Conservation (phyloP, 2,329 filamentous ascomycete species). For the Xylaria sp. region DNA sequence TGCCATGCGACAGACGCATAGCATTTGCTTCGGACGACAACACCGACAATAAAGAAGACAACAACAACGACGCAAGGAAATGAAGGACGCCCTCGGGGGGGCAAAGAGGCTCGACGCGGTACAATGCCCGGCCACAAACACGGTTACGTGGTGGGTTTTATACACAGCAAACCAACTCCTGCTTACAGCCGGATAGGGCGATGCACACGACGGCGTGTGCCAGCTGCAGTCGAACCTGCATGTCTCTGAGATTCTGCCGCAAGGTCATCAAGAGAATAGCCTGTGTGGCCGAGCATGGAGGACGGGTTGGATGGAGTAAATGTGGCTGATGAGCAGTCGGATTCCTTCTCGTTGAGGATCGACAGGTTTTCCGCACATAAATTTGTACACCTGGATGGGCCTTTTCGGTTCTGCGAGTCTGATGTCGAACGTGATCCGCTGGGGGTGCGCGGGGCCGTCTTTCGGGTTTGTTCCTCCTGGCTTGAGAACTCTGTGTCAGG, state of each 20-base stretch:
- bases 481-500: conserved; percentile 26
- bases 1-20: not conserved
- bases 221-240: not conserved
- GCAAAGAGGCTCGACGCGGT: not conserved
- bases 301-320: conserved; percentile 19
- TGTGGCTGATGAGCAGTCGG: conserved; percentile 13
- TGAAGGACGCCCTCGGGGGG: not conserved
- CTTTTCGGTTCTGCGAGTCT: not conserved
- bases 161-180: not conserved
- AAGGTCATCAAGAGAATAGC: conserved; percentile 33
- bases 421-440: not conserved
- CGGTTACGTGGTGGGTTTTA: not conserved
- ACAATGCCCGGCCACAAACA: not conserved
- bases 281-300: conserved; percentile 35
- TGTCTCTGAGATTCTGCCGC: not conserved
- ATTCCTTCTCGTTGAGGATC: not conserved
- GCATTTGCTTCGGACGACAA: not conserved
- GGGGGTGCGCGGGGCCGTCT: not conserved
- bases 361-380: conserved; percentile 5
- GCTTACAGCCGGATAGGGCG: conserved; percentile 10
- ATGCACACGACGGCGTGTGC: conserved; percentile 18
- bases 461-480: conserved; percentile 16
- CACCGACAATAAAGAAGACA: too few relatives aligned
- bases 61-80: not conserved
- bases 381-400: conserved; percentile 2